phyloP scores from a whole-genome alignment of 108 stramenopile genomes.

The Discostella stelligeroides region DNA sequence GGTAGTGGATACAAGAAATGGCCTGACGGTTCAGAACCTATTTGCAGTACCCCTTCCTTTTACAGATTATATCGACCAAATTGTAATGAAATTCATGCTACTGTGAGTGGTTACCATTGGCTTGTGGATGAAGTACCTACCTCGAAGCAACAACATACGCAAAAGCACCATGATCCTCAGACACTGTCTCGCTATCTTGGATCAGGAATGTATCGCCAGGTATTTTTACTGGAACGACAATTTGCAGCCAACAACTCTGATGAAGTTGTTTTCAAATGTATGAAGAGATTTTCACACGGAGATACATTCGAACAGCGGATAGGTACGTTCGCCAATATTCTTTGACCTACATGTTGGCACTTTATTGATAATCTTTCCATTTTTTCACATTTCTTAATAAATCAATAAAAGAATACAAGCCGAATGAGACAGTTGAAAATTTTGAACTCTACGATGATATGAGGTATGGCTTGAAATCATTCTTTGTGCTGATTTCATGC shows the following conservation, averaged over 20 bases:
- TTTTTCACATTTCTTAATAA: neutral
- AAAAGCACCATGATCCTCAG: neutral
- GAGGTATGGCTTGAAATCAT: neutral
- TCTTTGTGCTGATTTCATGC: neutral
- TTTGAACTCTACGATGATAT: slow-evolving; percentile 23
- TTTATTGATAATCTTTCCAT: neutral
- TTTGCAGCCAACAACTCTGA: slow-evolving; percentile 2
- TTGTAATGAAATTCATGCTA: slow-evolving; percentile 56
- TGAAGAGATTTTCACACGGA: slow-evolving; percentile 6
- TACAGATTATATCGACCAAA: slow-evolving; percentile 50
- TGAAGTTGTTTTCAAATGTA: slow-evolving; percentile 19
- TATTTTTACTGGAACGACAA: slow-evolving; percentile 36
- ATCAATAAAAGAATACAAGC: neutral
- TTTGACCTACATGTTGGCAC: no score
- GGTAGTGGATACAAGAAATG: slow-evolving; percentile 23
- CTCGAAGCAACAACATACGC: neutral
- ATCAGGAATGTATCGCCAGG: slow-evolving; percentile 54
- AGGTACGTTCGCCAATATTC: neutral
- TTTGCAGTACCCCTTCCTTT: slow-evolving; percentile 44
- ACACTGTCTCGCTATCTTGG: slow-evolving; percentile 19
- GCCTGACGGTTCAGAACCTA: slow-evolving; percentile 12
- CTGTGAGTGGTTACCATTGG: slow-evolving; percentile 14
- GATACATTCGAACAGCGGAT: slow-evolving; percentile 5
- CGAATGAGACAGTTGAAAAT: neutral
- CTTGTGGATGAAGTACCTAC: neutral